Evolutionary conservation across 2,329 filamentous ascomycete species (phyloP).

Genomic region (Alternaria triticimaculans): DNA sequence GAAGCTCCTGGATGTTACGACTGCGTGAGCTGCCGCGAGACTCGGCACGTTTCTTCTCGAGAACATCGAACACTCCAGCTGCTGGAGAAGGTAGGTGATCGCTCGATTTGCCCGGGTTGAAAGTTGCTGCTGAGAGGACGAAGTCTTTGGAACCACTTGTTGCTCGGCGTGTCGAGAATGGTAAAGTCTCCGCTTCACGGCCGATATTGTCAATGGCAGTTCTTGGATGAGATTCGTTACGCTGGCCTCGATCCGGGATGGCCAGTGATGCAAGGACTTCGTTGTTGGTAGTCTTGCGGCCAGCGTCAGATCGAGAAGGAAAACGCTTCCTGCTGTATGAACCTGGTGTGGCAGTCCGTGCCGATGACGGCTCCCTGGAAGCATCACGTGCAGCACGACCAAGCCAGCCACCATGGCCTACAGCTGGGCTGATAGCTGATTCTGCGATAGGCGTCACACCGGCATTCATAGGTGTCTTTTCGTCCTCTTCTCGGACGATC

Average conservation of each 20-base stretch:
- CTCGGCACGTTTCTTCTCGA: slow-evolving; percentile 68
- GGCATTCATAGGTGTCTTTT: slow-evolving; percentile 75
- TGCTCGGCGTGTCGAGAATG: slow-evolving; percentile 43
- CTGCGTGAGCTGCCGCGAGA: slow-evolving; percentile 75
- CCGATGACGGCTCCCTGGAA: slow-evolving; percentile 55
- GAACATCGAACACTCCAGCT: slow-evolving; percentile 66
- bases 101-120: slow-evolving; percentile 36
- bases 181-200: slow-evolving; percentile 50
- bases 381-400: slow-evolving; percentile 39
- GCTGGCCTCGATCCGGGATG: slow-evolving; percentile 46
- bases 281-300: slow-evolving; percentile 41
- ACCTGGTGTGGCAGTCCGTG: slow-evolving; percentile 62
- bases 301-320: slow-evolving; percentile 55
- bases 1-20: slow-evolving; percentile 77
- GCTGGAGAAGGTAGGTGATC: slow-evolving; percentile 68
- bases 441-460: slow-evolving; percentile 87
- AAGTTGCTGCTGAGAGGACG: slow-evolving; percentile 48
- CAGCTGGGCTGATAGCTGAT: slow-evolving; percentile 70
- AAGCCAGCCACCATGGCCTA: slow-evolving; percentile 51
- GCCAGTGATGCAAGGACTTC: slow-evolving; percentile 42
- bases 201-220: slow-evolving; percentile 50
- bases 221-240: slow-evolving; percentile 37
- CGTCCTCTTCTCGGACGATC: slow-evolving; percentile 70
- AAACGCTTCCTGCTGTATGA: slow-evolving; percentile 72
- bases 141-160: slow-evolving; percentile 66